phyloP scores from a whole-genome alignment of 148 eudicot species.

The Simmondsia chinensis region DNA sequence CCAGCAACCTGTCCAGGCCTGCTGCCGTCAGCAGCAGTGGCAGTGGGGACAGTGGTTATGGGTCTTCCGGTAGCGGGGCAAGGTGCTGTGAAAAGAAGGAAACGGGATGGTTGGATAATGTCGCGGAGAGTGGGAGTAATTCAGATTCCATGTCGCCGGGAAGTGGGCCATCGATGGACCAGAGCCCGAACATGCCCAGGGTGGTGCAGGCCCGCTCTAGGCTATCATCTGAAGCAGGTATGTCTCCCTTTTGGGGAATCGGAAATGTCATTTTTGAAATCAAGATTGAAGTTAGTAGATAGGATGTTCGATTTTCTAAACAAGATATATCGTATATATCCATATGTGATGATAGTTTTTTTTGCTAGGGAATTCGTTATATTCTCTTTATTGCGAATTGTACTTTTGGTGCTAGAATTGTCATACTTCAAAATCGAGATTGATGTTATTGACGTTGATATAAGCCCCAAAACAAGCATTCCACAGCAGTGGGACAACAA shows the following conservation, averaged over 20 bases:
- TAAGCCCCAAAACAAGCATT: no score
- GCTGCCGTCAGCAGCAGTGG: conserved; percentile 3
- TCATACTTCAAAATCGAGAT: no score
- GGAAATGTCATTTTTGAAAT: not conserved
- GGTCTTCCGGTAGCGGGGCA: conserved; percentile 4
- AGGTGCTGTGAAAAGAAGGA: conserved; percentile 31
- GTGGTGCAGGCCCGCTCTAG: conserved; percentile 44
- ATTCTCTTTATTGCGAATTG: no score
- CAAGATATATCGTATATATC: no score
- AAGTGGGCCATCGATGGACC: conserved; percentile 41
- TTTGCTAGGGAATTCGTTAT: no score
- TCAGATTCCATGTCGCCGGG: conserved; percentile 50
- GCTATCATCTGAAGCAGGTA: conserved; percentile 70
- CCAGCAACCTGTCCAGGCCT: conserved; percentile 68
- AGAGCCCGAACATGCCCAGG: conserved; percentile 26
- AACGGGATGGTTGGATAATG: conserved; percentile 32
- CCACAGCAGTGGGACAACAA: no score
- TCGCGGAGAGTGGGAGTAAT: conserved; percentile 42
- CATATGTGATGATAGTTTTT: no score
- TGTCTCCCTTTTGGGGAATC: not conserved
- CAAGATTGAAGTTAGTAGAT: not conserved
- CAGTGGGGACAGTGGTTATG: conserved; percentile 14
- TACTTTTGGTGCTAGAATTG: no score
- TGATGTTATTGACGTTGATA: no score
- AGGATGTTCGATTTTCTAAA: no score